Base-by-base conservation (phyloP, 768 basidiomycete species). In the Mycena floridula region DNA sequence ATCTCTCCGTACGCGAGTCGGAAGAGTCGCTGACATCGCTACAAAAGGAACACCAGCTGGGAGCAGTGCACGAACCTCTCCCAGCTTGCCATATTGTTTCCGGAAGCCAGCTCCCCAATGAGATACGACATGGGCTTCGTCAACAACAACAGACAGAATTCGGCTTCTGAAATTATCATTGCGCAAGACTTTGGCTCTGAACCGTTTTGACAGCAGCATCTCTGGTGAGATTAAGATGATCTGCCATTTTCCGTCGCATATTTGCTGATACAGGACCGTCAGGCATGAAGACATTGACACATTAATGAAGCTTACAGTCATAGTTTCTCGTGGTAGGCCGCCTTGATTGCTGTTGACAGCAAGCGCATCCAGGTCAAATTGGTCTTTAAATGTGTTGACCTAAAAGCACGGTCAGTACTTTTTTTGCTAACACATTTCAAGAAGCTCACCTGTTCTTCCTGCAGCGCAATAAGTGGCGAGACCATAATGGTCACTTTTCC, bases 71-170 rank as follows among this genome's bases (percentile, higher is more conserved):
- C 56, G 51, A 3, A 59, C 27, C 4, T 50, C 46, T 0, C 56
- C 60, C 4, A 63, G 39, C 4, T 45, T 30, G 1, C 43, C 52
- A 26, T 59, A 62, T 37, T 54, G 51, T 39, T 60, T 59, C 28
- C 54, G 53, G 37, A 62, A 62, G n/a, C 48, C 40, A 4, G 51
- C 52, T 13, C 62, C 58, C 62, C 61, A 64, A 27, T 61, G 59
- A 0, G 55, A 59, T 12, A 64, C 48, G 37, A 53, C 56, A 37
- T 62, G 61, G 1, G 55, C 60, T 27, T 64, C 59, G 28, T 64
- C 61, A 21, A 64, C 30, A 9, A 62, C 36, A 11, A 64, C 32
- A 1, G 55, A 56, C 8, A 61, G 36, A 4, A 60, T 35, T 1
- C 49, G 43, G 1, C n/a, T 16, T 8, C 48, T 28, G 38, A 62